Conservation (phyloP, 2,329 filamentous ascomycete species). For the Thielaviopsis euricoi region DNA sequence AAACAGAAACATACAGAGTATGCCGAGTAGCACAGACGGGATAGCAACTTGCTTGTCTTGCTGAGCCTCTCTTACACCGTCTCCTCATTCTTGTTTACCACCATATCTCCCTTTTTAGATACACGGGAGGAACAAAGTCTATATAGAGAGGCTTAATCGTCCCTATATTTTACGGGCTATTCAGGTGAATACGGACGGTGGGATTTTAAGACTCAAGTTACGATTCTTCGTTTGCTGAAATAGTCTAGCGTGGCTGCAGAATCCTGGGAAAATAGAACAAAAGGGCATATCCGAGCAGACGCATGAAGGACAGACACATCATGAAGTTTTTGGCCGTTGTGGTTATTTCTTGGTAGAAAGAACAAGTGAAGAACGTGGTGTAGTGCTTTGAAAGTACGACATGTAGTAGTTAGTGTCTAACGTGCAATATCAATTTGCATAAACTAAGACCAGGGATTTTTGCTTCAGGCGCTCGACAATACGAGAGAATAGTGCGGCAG, state of each 20-base stretch:
- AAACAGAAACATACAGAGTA: too few species aligned
- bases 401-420: background rate
- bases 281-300: background rate
- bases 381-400: too few species aligned
- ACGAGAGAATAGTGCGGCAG: background rate
- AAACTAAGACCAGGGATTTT: background rate
- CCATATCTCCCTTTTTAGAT: background rate
- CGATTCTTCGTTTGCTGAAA: background rate
- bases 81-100: background rate
- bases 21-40: too few species aligned
- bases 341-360: too few species aligned
- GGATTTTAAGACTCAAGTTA: background rate
- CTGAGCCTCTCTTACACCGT: too few species aligned
- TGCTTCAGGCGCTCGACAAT: background rate
- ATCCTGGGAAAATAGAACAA: background rate
- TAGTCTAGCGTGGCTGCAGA: background rate
- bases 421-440: background rate
- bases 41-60: too few species aligned
- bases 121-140: background rate
- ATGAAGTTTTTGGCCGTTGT: background rate
- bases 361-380: too few species aligned
- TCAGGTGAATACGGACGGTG: background rate
- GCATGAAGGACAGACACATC: background rate
- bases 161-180: too few species aligned
- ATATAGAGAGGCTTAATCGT: background rate